Evolutionary conservation across 129 eudicot species (phyloP).

Genomic region (Pseudognaphalium luteoalbum): DNA sequence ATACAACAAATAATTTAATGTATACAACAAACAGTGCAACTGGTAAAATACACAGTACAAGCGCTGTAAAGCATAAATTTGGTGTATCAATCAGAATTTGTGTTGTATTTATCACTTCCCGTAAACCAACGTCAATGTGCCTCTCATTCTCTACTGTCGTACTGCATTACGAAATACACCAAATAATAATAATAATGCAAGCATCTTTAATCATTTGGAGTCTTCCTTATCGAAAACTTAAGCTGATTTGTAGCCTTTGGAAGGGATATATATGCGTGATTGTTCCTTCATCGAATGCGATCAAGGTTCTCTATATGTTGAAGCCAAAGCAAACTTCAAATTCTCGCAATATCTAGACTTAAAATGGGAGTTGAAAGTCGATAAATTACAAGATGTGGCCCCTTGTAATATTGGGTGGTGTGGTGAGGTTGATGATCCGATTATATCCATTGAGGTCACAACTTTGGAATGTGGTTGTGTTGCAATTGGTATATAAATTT

Average conservation of each 20-base stretch:
- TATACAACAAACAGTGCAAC: no score
- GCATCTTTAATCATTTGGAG: not conserved
- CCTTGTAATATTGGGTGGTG: not conserved
- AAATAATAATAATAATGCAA: not conserved
- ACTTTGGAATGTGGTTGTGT: not conserved
- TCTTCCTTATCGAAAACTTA: no score
- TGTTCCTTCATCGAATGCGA: no score
- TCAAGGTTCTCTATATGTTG: not conserved
- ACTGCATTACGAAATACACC: not conserved
- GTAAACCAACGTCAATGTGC: not conserved
- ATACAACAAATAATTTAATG: no score
- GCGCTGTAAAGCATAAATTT: no score
- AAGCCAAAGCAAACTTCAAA: not conserved
- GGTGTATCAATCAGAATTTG: no score
- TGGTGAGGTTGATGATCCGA: not conserved
- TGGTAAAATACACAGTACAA: no score
- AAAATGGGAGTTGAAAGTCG: no score
- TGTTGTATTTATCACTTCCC: no score
- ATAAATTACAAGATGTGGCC: not conserved
- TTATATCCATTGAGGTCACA: not conserved
- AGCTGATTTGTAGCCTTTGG: no score
- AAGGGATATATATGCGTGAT: no score
- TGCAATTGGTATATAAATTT: not conserved
- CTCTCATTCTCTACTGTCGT: not conserved
- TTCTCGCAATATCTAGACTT: not conserved